Evolutionary conservation across 129 eudicot genomes (phyloP).

Genomic region (Flaveria ramosissima): DNA sequence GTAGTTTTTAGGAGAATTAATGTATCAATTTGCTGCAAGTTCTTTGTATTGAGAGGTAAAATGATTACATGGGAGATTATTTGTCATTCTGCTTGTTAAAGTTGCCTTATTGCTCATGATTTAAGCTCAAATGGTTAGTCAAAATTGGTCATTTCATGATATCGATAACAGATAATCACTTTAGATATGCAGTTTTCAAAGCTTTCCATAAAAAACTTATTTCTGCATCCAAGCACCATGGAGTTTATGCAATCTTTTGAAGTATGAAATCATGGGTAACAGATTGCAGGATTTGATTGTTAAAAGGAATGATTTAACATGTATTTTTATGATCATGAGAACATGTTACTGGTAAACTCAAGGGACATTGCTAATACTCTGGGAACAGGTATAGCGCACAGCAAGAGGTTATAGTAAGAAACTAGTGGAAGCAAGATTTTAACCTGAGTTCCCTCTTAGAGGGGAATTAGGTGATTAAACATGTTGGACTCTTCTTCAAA

Average conservation of each 20-base stretch:
- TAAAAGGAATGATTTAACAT: background rate
- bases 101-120: background rate
- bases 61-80: background rate
- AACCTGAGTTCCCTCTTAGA: too few relatives aligned
- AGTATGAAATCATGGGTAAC: background rate
- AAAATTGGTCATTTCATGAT: background rate
- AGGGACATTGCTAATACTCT: too few relatives aligned
- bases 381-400: too few relatives aligned
- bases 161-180: background rate
- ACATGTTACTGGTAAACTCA: too few relatives aligned
- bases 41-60: background rate
- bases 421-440: too few relatives aligned
- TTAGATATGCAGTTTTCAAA: background rate
- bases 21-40: slow-evolving; percentile 1
- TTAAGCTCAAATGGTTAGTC: background rate
- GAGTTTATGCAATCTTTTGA: too few relatives aligned
- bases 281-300: background rate
- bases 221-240: too few relatives aligned
- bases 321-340: too few relatives aligned
- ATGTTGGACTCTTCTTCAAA: background rate
- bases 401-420: too few relatives aligned
- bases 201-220: background rate
- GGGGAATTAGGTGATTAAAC: background rate
- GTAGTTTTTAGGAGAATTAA: background rate
- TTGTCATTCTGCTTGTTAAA: background rate